phyloP scores from a whole-genome alignment of 495 filamentous ascomycete genomes.

The Lepidopterella palustris region DNA sequence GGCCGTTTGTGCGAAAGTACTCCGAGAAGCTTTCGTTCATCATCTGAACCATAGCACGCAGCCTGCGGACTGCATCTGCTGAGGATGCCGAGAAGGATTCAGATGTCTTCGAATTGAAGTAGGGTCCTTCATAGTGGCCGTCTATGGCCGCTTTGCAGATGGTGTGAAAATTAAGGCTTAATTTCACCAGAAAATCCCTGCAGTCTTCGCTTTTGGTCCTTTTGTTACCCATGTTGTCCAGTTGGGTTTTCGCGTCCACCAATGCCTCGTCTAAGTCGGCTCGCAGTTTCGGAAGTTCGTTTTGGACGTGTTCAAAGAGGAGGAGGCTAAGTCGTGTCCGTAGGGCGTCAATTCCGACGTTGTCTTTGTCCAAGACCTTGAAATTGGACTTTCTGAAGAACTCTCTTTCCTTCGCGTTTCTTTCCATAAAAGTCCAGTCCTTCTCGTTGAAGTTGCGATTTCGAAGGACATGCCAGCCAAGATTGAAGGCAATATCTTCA shows the following conservation, averaged over 20 bases:
- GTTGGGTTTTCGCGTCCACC: constrained; percentile 3
- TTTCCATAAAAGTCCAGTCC: constrained; percentile 20
- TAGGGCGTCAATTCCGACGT: constrained; percentile 47
- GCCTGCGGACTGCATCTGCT: background rate
- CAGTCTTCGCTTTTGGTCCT: constrained; percentile 12
- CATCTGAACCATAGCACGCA: constrained; percentile 15
- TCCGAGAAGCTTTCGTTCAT: constrained; percentile 15
- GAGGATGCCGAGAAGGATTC: background rate
- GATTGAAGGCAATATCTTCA: constrained; percentile 13
- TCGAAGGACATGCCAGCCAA: constrained; percentile 35
- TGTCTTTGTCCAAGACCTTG: constrained; percentile 34
- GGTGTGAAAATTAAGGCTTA: constrained; percentile 18
- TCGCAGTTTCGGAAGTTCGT: constrained; percentile 21
- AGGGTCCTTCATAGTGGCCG: constrained; percentile 20
- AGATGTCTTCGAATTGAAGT: background rate
- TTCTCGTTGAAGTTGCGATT: constrained; percentile 22
- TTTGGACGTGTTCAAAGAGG: constrained; percentile 21
- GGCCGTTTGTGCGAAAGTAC: constrained; percentile 6
- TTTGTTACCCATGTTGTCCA: constrained; percentile 12
- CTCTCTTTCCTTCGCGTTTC: constrained; percentile 35
- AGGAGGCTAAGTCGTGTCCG: constrained; percentile 24
- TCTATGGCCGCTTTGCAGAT: constrained; percentile 18
- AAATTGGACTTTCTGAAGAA: constrained; percentile 48
- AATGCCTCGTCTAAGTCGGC: constrained; percentile 13
- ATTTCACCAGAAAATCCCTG: constrained; percentile 15